Conservation (phyloP, 2,329 filamentous ascomycete genomes). For the Aspergillus viridinutans region DNA sequence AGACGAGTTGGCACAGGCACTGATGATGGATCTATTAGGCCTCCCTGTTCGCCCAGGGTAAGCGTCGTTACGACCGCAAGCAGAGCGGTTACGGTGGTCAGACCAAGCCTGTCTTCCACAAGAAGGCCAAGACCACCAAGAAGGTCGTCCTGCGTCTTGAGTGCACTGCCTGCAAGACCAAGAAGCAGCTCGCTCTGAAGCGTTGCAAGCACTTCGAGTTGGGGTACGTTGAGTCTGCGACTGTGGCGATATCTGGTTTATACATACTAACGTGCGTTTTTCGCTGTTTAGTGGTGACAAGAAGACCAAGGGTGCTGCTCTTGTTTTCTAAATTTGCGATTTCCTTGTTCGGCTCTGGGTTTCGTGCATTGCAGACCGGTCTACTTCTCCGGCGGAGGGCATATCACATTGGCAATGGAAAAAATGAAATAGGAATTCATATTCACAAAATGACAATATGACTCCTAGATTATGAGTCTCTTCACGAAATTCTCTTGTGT, state of each 20-base stretch:
- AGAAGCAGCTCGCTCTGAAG: slow-evolving; percentile 96
- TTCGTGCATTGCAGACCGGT: slow-evolving; percentile 35
- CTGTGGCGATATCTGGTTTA: not conserved
- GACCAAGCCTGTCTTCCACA: slow-evolving; percentile 99
- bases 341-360: slow-evolving; percentile 42
- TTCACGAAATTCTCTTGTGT: slow-evolving; percentile 17
- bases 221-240: slow-evolving; percentile 63
- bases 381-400: slow-evolving; percentile 31
- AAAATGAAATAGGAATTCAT: slow-evolving; percentile 42
- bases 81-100: slow-evolving; percentile 99
- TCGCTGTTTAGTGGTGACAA: slow-evolving; percentile 82
- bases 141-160: slow-evolving; percentile 99
- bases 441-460: slow-evolving; percentile 34
- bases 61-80: slow-evolving; percentile 99
- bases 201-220: slow-evolving; percentile 99
- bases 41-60: slow-evolving; percentile 95
- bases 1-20: slow-evolving; percentile 16
- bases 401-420: slow-evolving; percentile 40
- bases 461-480: slow-evolving; percentile 33
- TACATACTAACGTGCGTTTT: slow-evolving; percentile 39
- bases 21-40: slow-evolving; percentile 50
- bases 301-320: slow-evolving; percentile 99
- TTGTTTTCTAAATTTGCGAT: slow-evolving; percentile 84
- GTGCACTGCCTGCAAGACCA: slow-evolving; percentile 97
- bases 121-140: slow-evolving; percentile 99